phyloP scores from a whole-genome alignment of 1,284 basidiomycete species.

The Cryptococcus neoformans region DNA sequence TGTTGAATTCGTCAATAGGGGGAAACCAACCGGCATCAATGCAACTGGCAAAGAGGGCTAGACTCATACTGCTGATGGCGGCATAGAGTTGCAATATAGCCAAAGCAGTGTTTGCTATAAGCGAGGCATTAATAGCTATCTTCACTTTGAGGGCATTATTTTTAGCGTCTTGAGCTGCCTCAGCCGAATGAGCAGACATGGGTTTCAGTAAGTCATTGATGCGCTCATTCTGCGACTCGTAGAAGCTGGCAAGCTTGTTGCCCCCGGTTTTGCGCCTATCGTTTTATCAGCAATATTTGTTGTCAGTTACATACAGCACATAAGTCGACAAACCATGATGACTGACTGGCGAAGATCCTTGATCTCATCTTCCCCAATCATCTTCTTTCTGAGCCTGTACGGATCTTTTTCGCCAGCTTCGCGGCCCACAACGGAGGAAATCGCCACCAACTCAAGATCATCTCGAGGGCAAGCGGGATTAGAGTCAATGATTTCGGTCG shows the following conservation, averaged over 20 bases:
- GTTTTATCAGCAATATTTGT: not conserved
- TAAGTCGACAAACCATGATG: not conserved
- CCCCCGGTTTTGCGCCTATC: slow-evolving; percentile 18
- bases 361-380: slow-evolving; percentile 48
- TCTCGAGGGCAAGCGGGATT: not conserved
- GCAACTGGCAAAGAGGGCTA: slow-evolving; percentile 84
- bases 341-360: slow-evolving; percentile 42
- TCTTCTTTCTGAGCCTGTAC: slow-evolving; percentile 44
- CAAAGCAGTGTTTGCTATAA: slow-evolving; percentile 69
- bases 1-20: not conserved
- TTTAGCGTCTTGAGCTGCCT: slow-evolving; percentile 30
- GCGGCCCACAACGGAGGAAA: slow-evolving; percentile 27
- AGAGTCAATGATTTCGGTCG: not conserved
- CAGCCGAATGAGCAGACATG: slow-evolving; percentile 51
- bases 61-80: slow-evolving; percentile 76
- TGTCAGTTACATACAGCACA: not conserved
- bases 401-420: slow-evolving; percentile 51
- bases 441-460: slow-evolving; percentile 39
- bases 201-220: slow-evolving; percentile 81
- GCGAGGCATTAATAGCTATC: slow-evolving; percentile 81
- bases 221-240: slow-evolving; percentile 81
- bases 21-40: slow-evolving; percentile 66
- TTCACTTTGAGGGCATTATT: slow-evolving; percentile 61
- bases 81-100: slow-evolving; percentile 60
- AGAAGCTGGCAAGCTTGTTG: slow-evolving; percentile 57